phyloP scores from a whole-genome alignment of 768 basidiomycete species.

The Suillus hirtellus region DNA sequence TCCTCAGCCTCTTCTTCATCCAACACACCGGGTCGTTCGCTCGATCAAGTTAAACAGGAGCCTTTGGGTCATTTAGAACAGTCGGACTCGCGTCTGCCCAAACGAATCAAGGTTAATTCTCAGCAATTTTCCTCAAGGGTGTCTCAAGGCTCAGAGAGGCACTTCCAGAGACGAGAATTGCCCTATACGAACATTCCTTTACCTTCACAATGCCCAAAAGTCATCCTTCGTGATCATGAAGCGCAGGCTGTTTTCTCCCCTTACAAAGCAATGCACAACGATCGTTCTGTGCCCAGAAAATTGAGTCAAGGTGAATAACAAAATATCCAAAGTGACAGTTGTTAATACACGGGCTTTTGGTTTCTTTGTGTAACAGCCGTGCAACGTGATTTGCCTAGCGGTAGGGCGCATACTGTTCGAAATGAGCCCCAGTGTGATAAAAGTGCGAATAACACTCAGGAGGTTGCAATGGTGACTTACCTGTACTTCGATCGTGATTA shows the following conservation, averaged over 20 bases:
- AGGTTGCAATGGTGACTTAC: not conserved
- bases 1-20: not conserved
- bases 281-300: not conserved
- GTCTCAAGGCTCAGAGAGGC: not conserved
- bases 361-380: not conserved
- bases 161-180: conserved; percentile 1
- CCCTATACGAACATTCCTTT: conserved; percentile 11
- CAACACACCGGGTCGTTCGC: not conserved
- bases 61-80: not conserved
- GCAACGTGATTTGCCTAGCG: not conserved
- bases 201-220: conserved; percentile 19
- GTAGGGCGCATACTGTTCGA: not conserved
- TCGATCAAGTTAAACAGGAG: not conserved
- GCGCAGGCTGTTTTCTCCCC: conserved; percentile 4
- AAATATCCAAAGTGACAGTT: not conserved
- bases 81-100: not conserved
- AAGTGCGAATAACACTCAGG: not conserved
- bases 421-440: too few relatives aligned
- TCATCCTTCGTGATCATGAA: conserved; percentile 10
- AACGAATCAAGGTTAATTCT: not conserved
- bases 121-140: not conserved
- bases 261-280: not conserved
- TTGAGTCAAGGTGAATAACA: not conserved
- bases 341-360: conserved; percentile 3
- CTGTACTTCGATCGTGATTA: not conserved